These are phyloP conservation scores for Zopfia rhizophila DNA, from an alignment of 2,329 filamentous ascomycete genomes.

Conservation along the genomic window DNA sequence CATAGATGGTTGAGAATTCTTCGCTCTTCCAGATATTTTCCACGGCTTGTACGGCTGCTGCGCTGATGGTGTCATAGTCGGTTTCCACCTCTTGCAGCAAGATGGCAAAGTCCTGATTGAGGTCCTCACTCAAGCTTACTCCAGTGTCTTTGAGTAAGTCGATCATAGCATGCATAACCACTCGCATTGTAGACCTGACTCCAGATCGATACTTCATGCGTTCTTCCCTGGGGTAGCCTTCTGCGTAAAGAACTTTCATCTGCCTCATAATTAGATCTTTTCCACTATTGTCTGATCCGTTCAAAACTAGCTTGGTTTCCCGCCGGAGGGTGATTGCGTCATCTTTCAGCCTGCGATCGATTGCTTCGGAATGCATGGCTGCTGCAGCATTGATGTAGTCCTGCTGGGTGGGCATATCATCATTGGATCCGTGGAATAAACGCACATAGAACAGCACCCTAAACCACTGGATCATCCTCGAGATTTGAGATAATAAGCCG, in stretches of 20 bases:
- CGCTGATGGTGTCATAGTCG: constrained; percentile 35
- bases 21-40: constrained; percentile 40
- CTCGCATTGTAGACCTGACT: constrained; percentile 41
- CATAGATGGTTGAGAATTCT: constrained; percentile 44
- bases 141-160: constrained; percentile 48
- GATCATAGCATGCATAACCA: constrained; percentile 49
- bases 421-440: constrained; percentile 28
- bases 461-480: constrained; percentile 46
- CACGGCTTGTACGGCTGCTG: constrained; percentile 39
- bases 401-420: constrained; percentile 37
- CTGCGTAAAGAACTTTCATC: constrained; percentile 48
- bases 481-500: constrained; percentile 39
- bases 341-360: constrained; percentile 46
- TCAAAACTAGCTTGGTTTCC: constrained; percentile 47
- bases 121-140: constrained; percentile 34
- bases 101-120: constrained; percentile 43
- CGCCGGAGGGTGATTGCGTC: constrained; percentile 44
- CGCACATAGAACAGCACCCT: constrained; percentile 41
- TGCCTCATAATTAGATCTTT: constrained; percentile 51
- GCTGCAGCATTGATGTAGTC: constrained; percentile 46
- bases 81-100: constrained; percentile 48
- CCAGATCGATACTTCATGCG: constrained; percentile 38
- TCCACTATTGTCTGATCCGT: constrained; percentile 40
- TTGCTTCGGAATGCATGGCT: constrained; percentile 46
- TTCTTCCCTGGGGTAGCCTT: constrained; percentile 42